These are phyloP conservation scores for Pelargonium hybrid DNA, from an alignment of 441 rosid genomes.

Conservation along the genomic window DNA sequence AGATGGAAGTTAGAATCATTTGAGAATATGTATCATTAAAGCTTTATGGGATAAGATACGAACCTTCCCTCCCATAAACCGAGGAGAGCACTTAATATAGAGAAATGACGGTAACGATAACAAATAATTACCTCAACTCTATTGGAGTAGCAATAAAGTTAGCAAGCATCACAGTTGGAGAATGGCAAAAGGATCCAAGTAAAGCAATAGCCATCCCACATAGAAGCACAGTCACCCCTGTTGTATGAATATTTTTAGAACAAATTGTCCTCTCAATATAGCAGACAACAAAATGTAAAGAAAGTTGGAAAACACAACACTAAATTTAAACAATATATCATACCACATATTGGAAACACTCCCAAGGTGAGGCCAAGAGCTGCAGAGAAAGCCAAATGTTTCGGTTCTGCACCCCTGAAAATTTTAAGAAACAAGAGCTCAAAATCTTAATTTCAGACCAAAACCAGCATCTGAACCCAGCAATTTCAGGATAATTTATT, in stretches of 20 bases:
- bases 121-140: constrained; percentile 51
- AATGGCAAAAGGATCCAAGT: constrained; percentile 64
- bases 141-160: constrained; percentile 77
- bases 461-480: neutral
- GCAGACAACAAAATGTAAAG: neutral
- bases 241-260: neutral
- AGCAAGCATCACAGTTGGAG: constrained; percentile 75
- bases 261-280: neutral
- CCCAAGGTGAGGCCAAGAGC: constrained; percentile 80
- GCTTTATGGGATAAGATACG: too few relatives aligned
- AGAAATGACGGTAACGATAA: neutral
- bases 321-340: neutral
- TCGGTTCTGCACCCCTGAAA: constrained; percentile 76
- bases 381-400: constrained; percentile 74
- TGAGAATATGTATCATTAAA: too few relatives aligned
- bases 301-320: neutral
- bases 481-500: neutral
- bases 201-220: constrained; percentile 72
- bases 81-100: neutral
- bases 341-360: constrained; percentile 81
- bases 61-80: too few relatives aligned
- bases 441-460: constrained; percentile 1
- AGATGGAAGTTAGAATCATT: too few relatives aligned
- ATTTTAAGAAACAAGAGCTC: constrained; percentile 3
- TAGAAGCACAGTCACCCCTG: constrained; percentile 74